Conservation (phyloP, 192 early-diverging fungal genomes). For the Spizellomyces punctatus region DNA sequence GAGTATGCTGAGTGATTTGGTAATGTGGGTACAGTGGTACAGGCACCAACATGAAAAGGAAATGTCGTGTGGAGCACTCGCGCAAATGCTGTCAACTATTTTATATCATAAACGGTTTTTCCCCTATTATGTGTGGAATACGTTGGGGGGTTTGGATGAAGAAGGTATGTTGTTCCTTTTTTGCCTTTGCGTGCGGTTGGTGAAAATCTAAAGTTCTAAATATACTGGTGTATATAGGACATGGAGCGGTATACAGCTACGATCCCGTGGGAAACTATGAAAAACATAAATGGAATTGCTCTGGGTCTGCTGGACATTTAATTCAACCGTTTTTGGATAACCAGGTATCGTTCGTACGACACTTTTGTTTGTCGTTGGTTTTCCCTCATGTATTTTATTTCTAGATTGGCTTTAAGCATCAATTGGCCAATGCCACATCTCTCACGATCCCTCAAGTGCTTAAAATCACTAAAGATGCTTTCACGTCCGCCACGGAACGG, state of each 20-base stretch:
- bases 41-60: constrained; percentile 84
- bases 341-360: constrained; percentile 58
- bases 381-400: constrained; percentile 3
- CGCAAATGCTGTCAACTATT: constrained; percentile 92
- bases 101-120: constrained; percentile 94
- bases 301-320: constrained; percentile 84
- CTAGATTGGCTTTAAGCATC: constrained; percentile 67
- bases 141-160: constrained; percentile 87
- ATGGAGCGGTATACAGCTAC: constrained; percentile 88
- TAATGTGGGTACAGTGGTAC: constrained; percentile 68
- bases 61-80: constrained; percentile 84
- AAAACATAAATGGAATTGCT: constrained; percentile 70
- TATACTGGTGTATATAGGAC: constrained; percentile 50
- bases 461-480: constrained; percentile 90
- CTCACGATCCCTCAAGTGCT: constrained; percentile 67
- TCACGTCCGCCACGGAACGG: constrained; percentile 94
- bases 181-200: not conserved
- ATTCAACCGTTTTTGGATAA: constrained; percentile 98
- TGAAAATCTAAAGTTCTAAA: not conserved
- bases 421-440: constrained; percentile 34
- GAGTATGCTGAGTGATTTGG: not conserved
- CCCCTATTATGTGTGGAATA: constrained; percentile 91
- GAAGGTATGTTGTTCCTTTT: constrained; percentile 60
- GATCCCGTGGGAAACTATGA: constrained; percentile 93
- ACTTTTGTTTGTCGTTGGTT: too few species aligned